These are phyloP conservation scores for Paramecium biaurelia DNA, from an alignment of 73 alveolate genomes.

Conservation along the genomic window DNA sequence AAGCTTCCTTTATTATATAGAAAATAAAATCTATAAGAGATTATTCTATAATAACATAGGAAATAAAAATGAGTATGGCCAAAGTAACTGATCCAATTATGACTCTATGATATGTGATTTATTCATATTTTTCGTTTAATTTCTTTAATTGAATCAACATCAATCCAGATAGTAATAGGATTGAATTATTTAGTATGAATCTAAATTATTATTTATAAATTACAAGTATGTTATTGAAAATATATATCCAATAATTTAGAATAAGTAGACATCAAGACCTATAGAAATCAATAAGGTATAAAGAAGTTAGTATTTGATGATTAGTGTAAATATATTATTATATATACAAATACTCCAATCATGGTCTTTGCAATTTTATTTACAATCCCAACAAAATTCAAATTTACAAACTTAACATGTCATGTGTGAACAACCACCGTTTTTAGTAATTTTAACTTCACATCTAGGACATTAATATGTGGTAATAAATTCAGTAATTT, in stretches of 20 bases:
- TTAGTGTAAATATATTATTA: background rate
- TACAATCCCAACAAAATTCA: conserved; percentile 51
- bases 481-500: background rate
- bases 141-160: background rate
- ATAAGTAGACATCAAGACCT: background rate
- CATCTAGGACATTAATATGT: conserved; percentile 32
- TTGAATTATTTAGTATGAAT: background rate
- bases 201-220: background rate
- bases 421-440: conserved; percentile 56
- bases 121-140: background rate
- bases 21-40: background rate
- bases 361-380: conserved; percentile 36
- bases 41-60: background rate
- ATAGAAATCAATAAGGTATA: background rate
- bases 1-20: background rate
- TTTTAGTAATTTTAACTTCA: background rate
- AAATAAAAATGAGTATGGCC: background rate
- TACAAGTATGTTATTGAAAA: conserved; percentile 4
- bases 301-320: background rate
- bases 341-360: conserved; percentile 52
- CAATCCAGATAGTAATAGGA: background rate
- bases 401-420: conserved; percentile 28
- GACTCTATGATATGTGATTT: background rate
- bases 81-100: background rate
- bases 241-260: background rate